phyloP scores from a whole-genome alignment of 2,329 filamentous ascomycete genomes.

The Fusarium continuum region DNA sequence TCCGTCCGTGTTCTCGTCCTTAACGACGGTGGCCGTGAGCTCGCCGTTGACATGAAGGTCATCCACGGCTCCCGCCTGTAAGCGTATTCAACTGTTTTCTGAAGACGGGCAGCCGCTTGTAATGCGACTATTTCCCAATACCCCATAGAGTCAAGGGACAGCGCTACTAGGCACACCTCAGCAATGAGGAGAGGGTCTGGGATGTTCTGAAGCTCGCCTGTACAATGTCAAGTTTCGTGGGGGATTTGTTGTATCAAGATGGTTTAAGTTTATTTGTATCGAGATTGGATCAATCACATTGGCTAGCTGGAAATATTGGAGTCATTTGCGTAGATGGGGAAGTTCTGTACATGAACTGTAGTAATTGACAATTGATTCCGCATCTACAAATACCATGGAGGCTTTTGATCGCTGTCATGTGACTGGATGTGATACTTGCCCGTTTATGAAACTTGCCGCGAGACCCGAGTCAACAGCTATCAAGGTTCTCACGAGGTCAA shows the following conservation, averaged over 20 bases:
- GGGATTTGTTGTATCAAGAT: constrained; percentile 40
- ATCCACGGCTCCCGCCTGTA: constrained; percentile 82
- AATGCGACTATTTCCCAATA: constrained; percentile 36
- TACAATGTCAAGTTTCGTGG: constrained; percentile 31
- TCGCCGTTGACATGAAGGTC: constrained; percentile 99
- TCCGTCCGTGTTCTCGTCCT: constrained; percentile 96
- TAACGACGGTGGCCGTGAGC: constrained; percentile 89
- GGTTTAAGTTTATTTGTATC: constrained; percentile 42
- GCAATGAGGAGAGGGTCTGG: constrained; percentile 16
- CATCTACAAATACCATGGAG: constrained; percentile 26
- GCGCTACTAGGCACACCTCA: constrained; percentile 29
- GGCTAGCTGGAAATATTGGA: constrained; percentile 49
- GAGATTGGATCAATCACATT: constrained; percentile 48
- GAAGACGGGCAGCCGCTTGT: constrained; percentile 35
- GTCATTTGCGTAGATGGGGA: constrained; percentile 54
- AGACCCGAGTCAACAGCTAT: too few relatives aligned
- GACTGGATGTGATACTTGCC: too few relatives aligned
- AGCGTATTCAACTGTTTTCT: constrained; percentile 42
- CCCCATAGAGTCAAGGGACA: constrained; percentile 24
- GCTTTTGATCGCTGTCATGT: not conserved
- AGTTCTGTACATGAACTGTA: constrained; percentile 54
- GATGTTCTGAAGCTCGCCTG: constrained; percentile 30
- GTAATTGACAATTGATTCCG: constrained; percentile 48
- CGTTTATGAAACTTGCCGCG: too few relatives aligned
- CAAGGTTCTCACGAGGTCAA: constrained; percentile 10